phyloP scores from a whole-genome alignment of 805 yeast genomes.

The Millerozyma acaciae region DNA sequence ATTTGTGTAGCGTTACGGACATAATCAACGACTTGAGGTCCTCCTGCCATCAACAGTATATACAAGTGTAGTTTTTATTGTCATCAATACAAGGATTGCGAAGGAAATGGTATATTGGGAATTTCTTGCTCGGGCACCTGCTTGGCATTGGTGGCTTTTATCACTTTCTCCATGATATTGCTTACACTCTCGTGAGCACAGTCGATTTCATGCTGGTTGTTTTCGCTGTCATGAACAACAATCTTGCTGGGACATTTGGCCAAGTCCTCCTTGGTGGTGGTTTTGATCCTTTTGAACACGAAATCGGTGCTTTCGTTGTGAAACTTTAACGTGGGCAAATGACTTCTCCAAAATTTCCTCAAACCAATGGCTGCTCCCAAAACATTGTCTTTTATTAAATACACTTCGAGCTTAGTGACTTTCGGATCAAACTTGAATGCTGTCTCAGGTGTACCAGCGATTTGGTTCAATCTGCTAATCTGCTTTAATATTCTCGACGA shows the following conservation, averaged over 20 bases:
- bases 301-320: conserved; percentile 74
- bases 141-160: conserved; percentile 49
- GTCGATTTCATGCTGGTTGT: conserved; percentile 42
- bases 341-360: conserved; percentile 68
- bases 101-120: conserved; percentile 17
- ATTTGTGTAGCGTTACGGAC: not conserved
- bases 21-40: too few relatives aligned
- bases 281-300: conserved; percentile 53
- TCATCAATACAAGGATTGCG: too few relatives aligned
- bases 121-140: conserved; percentile 46
- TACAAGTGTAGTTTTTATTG: too few relatives aligned
- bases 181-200: conserved; percentile 48
- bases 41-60: too few relatives aligned
- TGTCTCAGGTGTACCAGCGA: conserved; percentile 46
- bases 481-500: conserved; percentile 44
- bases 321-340: conserved; percentile 73
- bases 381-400: conserved; percentile 43
- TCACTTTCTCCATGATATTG: conserved; percentile 55
- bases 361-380: conserved; percentile 60
- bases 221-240: conserved; percentile 36
- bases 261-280: conserved; percentile 38
- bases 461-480: conserved; percentile 44
- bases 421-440: conserved; percentile 28
- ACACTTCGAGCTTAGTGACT: conserved; percentile 43
- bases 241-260: conserved; percentile 44